Conservation (phyloP, 768 basidiomycete species). For the Royoungia palumana region DNA sequence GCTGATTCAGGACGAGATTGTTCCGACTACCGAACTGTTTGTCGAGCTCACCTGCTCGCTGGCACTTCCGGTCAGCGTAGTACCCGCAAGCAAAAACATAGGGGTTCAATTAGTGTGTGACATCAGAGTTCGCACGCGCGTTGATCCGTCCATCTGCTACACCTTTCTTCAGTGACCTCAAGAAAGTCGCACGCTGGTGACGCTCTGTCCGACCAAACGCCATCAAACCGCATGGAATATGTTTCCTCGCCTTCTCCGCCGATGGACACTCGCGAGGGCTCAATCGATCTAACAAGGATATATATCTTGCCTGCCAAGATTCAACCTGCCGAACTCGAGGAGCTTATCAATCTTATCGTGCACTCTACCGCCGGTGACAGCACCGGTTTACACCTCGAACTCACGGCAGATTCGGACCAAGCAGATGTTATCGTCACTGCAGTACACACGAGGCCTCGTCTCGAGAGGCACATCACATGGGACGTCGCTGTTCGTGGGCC, state of each 20-base stretch:
- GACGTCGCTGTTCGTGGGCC: slow-evolving; percentile 52
- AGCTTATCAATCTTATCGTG: slow-evolving; percentile 29
- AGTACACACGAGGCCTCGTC: slow-evolving; percentile 60
- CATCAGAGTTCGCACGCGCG: too few relatives aligned
- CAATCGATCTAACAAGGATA: slow-evolving; percentile 18
- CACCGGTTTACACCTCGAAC: slow-evolving; percentile 24
- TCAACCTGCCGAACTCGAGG: slow-evolving; percentile 12
- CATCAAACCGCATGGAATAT: slow-evolving; percentile 13
- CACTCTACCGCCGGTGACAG: neutral
- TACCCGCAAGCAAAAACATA: too few relatives aligned
- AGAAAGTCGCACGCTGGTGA: slow-evolving; percentile 8
- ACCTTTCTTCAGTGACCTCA: slow-evolving; percentile 7
- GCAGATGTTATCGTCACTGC: slow-evolving; percentile 68
- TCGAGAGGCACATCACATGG: slow-evolving; percentile 71
- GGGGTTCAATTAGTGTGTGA: neutral
- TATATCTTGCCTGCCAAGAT: slow-evolving; percentile 35
- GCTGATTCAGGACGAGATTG: too few relatives aligned
- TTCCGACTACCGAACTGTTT: too few relatives aligned
- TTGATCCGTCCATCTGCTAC: neutral
- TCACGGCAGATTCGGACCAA: slow-evolving; percentile 40
- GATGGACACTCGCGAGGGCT: slow-evolving; percentile 1
- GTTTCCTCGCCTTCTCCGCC: slow-evolving; percentile 1
- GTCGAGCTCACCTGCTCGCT: too few relatives aligned
- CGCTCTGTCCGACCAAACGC: neutral
- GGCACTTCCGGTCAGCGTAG: too few relatives aligned